Conservation (phyloP, 2,329 filamentous ascomycete genomes). For the Laburnicola sp. region DNA sequence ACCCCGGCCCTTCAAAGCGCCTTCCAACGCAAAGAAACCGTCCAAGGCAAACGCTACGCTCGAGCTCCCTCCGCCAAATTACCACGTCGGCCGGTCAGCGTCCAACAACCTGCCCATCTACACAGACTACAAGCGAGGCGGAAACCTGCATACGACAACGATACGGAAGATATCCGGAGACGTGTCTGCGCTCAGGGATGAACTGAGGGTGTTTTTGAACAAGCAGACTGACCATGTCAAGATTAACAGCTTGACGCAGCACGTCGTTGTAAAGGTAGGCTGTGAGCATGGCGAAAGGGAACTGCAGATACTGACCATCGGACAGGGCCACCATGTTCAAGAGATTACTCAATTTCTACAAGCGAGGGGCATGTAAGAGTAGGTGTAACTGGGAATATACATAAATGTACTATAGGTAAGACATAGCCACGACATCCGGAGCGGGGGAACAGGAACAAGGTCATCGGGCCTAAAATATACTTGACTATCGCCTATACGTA, state of each 20-base stretch:
- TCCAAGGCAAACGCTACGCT: conserved; percentile 16
- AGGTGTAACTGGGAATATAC: background rate
- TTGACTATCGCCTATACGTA: too few species aligned
- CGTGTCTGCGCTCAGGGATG: conserved; percentile 62
- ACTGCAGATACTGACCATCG: background rate
- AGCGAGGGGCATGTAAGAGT: conserved; percentile 15
- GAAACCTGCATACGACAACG: conserved; percentile 72
- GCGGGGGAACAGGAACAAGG: too few species aligned
- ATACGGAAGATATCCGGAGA: conserved; percentile 82
- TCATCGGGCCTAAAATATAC: too few species aligned
- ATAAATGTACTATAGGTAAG: conserved; percentile 7
- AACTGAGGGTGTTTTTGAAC: conserved; percentile 63
- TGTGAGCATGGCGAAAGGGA: too few species aligned
- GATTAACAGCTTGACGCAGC: conserved; percentile 66
- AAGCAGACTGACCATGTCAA: conserved; percentile 59
- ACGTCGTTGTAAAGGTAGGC: conserved; percentile 57
- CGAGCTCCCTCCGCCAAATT: conserved; percentile 51
- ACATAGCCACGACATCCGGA: too few species aligned
- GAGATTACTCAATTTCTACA: conserved; percentile 15
- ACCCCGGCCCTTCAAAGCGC: background rate
- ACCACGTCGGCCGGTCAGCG: conserved; percentile 71
- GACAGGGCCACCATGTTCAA: conserved; percentile 14
- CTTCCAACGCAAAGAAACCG: background rate
- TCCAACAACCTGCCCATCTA: conserved; percentile 78
- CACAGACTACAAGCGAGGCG: conserved; percentile 70